Base-by-base conservation (phyloP, 2,329 filamentous ascomycete species). In the Penicillium rolfsii region DNA sequence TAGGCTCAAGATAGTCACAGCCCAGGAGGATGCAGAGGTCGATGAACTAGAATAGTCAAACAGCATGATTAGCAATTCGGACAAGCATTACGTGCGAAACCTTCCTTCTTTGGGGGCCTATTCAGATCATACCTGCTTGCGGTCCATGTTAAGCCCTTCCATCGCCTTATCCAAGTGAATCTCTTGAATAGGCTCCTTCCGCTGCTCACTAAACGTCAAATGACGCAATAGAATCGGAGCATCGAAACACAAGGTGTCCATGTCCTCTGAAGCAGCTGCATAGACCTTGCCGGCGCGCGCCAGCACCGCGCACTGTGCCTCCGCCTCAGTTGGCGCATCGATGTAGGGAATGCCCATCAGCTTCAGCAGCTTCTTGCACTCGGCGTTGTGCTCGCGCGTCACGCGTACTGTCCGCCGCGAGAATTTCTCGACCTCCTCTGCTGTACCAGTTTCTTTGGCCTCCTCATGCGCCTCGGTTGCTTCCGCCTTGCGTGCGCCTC, bases 371-470 rank as follows among this genome's bases (percentile, higher is more conserved):
- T 87, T 86, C 81, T 96, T 94, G 77, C 95, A 98, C 76, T 99
- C 95, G 45, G 88, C 89, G 73, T 99, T 99, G 79, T 99, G 95
- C 80, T 99, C 94, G 65, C 90, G 86, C n/a, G 95, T 98, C 56
- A 98, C 95, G 59, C 92, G 86, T 52, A 99, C 95, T 1, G 94
- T 98, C 56, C 95, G 84, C 60, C 95, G 84, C 57, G 93, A 96
- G 80, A 98, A 99, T 79, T 97, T 98, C 80, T 99, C 95, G 4
- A 99, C 87, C n/a, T 99, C 95, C 76, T 99, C 88, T 24, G 94
- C 93, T 3, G 95, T 99, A 64, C 95, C 95, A 0, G 91, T 97
- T 81, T 99, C 95, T 77, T 96, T 97, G 55, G 95, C 95, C 74
- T 98, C 95, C 75, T 97, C 94, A 24, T 96, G 87, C 7, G 89